Percentiles rank a stretch among this genome's conserved stretches.
phyloP scores from a whole-genome alignment of 805 yeast genomes.

The Lachancea thermotolerans region DNA sequence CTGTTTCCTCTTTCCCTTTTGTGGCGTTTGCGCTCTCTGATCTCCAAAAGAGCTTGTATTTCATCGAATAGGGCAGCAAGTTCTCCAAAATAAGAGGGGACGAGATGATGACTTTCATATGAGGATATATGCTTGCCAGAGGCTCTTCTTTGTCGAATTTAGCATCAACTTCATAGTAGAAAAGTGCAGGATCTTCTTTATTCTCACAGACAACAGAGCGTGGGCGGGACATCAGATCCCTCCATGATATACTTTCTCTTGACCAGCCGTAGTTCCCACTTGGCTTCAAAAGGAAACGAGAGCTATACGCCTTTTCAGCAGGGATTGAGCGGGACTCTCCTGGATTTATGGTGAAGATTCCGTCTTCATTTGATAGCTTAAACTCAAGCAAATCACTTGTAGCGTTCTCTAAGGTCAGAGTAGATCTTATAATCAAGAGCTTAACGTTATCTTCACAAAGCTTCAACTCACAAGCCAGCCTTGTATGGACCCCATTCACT shows the following conservation, averaged over 20 bases:
- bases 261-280: slow-evolving; percentile 65
- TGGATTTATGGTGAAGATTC: slow-evolving; percentile 42
- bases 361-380: slow-evolving; percentile 31
- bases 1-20: slow-evolving; percentile 42
- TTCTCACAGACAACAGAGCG: slow-evolving; percentile 56
- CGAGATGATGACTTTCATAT: slow-evolving; percentile 64
- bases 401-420: slow-evolving; percentile 61
- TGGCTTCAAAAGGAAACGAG: slow-evolving; percentile 58
- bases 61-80: slow-evolving; percentile 72
- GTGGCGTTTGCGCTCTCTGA: slow-evolving; percentile 47
- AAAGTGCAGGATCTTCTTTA: slow-evolving; percentile 38
- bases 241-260: slow-evolving; percentile 57
- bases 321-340: slow-evolving; percentile 65
- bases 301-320: slow-evolving; percentile 55
- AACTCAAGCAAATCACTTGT: slow-evolving; percentile 52
- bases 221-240: slow-evolving; percentile 42
- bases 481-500: slow-evolving; percentile 53
- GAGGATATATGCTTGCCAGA: slow-evolving; percentile 71
- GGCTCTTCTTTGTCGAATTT: slow-evolving; percentile 60
- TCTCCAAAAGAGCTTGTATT: slow-evolving; percentile 71
- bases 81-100: slow-evolving; percentile 87
- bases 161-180: slow-evolving; percentile 70
- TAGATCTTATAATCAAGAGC: slow-evolving; percentile 67
- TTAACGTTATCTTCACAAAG: slow-evolving; percentile 76
- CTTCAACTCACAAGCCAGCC: slow-evolving; percentile 65